A percentile compares a stretch with the other conserved stretches of the same genome.
These are phyloP conservation scores for Leptographium radiaticola DNA, from an alignment of 2,329 filamentous ascomycete genomes.

Conservation along the genomic window DNA sequence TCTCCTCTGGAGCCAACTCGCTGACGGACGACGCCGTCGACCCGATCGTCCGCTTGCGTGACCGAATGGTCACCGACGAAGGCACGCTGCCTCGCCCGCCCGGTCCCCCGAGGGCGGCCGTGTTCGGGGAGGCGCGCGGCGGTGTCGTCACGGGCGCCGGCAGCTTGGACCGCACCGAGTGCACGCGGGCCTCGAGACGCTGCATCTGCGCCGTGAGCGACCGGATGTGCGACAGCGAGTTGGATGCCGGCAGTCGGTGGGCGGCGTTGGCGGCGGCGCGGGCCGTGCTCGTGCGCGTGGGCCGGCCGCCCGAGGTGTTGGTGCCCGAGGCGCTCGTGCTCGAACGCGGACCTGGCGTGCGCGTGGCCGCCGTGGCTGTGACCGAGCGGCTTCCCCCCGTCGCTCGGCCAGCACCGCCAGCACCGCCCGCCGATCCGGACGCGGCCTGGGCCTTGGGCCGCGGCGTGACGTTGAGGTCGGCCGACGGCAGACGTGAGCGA, in stretches of 20 bases:
- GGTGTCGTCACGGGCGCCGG: conserved; percentile 70
- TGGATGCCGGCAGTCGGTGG: conserved; percentile 41
- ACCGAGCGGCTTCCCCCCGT: conserved; percentile 18
- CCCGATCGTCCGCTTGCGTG: conserved; percentile 53
- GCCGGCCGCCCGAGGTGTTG: conserved; percentile 13
- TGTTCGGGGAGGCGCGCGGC: conserved; percentile 65
- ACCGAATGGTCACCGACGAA: conserved; percentile 50
- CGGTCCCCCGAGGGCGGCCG: conserved; percentile 24
- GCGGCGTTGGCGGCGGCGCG: conserved; percentile 32
- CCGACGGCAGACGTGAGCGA: conserved; percentile 41
- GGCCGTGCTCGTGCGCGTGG: conserved; percentile 27
- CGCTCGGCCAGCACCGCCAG: conserved; percentile 18
- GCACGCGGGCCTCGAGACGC: conserved; percentile 83
- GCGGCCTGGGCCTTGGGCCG: conserved; percentile 32
- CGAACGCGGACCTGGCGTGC: conserved; percentile 26
- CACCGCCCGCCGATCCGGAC: too few relatives aligned
- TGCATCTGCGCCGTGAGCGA: conserved; percentile 95
- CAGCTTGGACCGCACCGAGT: conserved; percentile 81
- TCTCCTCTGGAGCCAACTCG: conserved; percentile 29
- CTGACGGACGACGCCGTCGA: conserved; percentile 33
- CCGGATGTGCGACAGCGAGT: conserved; percentile 83
- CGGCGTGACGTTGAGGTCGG: conserved; percentile 38
- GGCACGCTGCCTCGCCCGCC: conserved; percentile 27
- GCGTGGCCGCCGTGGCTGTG: conserved; percentile 34
- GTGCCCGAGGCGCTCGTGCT: conserved; percentile 7